A percentile compares a stretch with the other conserved stretches of the same genome.
These are phyloP conservation scores for Entophlyctis helioformis DNA, from an alignment of 192 early-diverging fungal species.

Conservation along the genomic window DNA sequence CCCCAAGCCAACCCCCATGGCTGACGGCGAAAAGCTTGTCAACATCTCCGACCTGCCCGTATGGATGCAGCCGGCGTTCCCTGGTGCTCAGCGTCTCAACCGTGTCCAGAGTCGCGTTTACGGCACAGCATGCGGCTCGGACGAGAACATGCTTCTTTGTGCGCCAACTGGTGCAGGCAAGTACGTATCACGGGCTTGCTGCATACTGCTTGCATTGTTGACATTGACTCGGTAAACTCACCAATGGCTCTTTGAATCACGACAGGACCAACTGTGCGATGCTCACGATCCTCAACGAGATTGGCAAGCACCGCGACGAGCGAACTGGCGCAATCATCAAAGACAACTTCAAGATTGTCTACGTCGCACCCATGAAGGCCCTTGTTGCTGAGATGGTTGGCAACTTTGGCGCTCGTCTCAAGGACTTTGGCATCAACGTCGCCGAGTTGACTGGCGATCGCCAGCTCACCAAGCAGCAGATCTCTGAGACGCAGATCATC, in stretches of 20 bases:
- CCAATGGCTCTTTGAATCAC: too few species aligned
- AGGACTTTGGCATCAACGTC: slow-evolving; percentile 73
- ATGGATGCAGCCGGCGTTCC: slow-evolving; percentile 75
- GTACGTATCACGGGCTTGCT: slow-evolving; percentile 14
- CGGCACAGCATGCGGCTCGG: slow-evolving; percentile 70
- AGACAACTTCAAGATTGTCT: slow-evolving; percentile 93
- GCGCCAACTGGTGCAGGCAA: slow-evolving; percentile 98
- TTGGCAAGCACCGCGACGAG: slow-evolving; percentile 67
- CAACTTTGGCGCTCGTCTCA: slow-evolving; percentile 67
- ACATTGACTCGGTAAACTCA: too few species aligned
- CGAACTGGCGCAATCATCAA: slow-evolving; percentile 59
- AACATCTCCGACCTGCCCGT: slow-evolving; percentile 53
- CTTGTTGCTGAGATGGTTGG: slow-evolving; percentile 96
- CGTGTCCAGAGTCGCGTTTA: slow-evolving; percentile 83
- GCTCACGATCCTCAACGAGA: slow-evolving; percentile 83
- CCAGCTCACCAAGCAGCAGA: slow-evolving; percentile 93
- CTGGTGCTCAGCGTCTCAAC: slow-evolving; percentile 61
- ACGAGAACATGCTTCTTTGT: slow-evolving; percentile 93
- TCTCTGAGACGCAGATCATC: slow-evolving; percentile 91
- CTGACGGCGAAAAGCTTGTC: slow-evolving; percentile 51
- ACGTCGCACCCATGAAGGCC: slow-evolving; percentile 99
- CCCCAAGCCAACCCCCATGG: slow-evolving; percentile 58
- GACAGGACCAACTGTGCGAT: slow-evolving; percentile 97
- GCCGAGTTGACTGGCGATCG: slow-evolving; percentile 95
- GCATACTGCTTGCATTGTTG: too few species aligned